phyloP scores from a whole-genome alignment of 306 rosid species.

The Alnus glutinosa region DNA sequence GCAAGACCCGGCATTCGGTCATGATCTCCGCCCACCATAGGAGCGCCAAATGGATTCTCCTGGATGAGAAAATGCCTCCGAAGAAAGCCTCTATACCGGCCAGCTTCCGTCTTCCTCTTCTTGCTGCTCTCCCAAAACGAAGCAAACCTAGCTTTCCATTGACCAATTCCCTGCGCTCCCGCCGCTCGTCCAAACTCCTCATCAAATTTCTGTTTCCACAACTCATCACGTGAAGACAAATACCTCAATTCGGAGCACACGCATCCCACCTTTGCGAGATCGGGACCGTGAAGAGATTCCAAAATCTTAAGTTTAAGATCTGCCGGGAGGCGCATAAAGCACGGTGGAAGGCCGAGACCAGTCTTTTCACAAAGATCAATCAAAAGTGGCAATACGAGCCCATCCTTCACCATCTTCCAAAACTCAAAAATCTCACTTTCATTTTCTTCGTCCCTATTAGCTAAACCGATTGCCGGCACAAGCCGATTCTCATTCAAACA shows the following conservation, averaged over 20 bases:
- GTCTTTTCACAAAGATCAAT: constrained; percentile 73
- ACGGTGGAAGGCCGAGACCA: constrained; percentile 58
- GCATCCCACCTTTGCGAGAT: constrained; percentile 56
- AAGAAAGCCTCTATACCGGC: not conserved
- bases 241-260: constrained; percentile 50
- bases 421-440: constrained; percentile 49
- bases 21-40: constrained; percentile 47
- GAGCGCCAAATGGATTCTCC: constrained; percentile 28
- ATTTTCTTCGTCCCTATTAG: constrained; percentile 31
- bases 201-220: constrained; percentile 64
- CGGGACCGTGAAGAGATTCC: constrained; percentile 58
- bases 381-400: constrained; percentile 67
- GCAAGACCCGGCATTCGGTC: constrained; percentile 35
- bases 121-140: constrained; percentile 26
- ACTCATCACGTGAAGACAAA: constrained; percentile 43
- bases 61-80: not conserved
- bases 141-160: constrained; percentile 46
- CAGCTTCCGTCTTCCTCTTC: constrained; percentile 10
- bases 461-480: constrained; percentile 36
- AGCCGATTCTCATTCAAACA: constrained; percentile 49
- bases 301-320: constrained; percentile 70
- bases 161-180: not conserved
- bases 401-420: constrained; percentile 81
- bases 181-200: constrained; percentile 39
- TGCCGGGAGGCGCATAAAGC: constrained; percentile 66